phyloP scores from a whole-genome alignment of 331 rosid genomes.

The Malus hybrid region DNA sequence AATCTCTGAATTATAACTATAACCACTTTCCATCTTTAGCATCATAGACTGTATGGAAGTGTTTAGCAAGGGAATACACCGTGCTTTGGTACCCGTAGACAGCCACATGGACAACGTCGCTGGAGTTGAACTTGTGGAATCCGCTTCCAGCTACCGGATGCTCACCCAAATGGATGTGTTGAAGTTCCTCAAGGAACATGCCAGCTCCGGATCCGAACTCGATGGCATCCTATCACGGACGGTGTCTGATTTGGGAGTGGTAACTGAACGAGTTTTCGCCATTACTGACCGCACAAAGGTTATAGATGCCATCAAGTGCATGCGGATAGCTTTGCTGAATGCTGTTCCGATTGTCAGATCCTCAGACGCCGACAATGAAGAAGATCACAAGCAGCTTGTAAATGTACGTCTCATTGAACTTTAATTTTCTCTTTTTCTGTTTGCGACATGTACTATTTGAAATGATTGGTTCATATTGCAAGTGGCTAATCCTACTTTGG shows the following conservation, averaged over 20 bases:
- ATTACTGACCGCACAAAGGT: slow-evolving; percentile 63
- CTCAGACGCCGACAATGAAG: slow-evolving; percentile 18
- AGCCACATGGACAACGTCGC: slow-evolving; percentile 32
- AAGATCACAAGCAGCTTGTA: slow-evolving; percentile 52
- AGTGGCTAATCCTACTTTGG: neutral
- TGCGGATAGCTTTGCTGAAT: slow-evolving; percentile 48
- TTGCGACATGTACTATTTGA: neutral
- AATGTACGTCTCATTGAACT: slow-evolving; percentile 28
- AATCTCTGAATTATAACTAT: too few relatives aligned
- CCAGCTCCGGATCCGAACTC: slow-evolving; percentile 2
- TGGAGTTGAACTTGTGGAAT: slow-evolving; percentile 68
- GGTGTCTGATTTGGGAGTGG: slow-evolving; percentile 42
- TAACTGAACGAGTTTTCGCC: slow-evolving; percentile 47
- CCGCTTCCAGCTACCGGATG: slow-evolving; percentile 63
- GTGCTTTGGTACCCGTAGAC: slow-evolving; percentile 67
- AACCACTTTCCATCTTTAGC: slow-evolving; percentile 19
- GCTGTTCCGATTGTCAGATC: slow-evolving; percentile 73
- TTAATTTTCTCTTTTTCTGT: too few relatives aligned
- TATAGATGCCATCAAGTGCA: slow-evolving; percentile 58
- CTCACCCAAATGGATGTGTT: slow-evolving; percentile 81
- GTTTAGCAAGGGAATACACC: slow-evolving; percentile 88
- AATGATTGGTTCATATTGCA: neutral
- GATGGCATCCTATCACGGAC: slow-evolving; percentile 16
- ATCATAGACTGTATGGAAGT: slow-evolving; percentile 85
- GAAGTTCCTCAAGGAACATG: slow-evolving; percentile 16